Percentiles rank a stretch among this genome's conserved stretches.
Evolutionary conservation across 768 basidiomycete species (phyloP).

Genomic region (Tricholoma saponaceum): DNA sequence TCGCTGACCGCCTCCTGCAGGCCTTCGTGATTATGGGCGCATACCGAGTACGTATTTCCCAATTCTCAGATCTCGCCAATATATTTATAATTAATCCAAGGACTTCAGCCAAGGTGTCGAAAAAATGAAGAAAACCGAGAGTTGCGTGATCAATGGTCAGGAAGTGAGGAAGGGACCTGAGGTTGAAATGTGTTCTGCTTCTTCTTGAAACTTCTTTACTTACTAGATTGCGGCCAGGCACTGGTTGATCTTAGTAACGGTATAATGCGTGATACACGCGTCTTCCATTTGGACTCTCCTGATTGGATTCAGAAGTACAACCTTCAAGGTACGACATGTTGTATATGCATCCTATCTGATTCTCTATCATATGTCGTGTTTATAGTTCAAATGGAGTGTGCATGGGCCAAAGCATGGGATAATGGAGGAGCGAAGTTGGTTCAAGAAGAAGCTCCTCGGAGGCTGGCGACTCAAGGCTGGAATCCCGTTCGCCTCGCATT

Average conservation of each 20-base stretch:
- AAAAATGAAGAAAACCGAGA: slow-evolving; percentile 16
- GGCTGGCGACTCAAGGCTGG: slow-evolving; percentile 24
- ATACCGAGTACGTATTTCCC: slow-evolving; percentile 20
- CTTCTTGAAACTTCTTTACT: neutral
- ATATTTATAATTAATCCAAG: slow-evolving; percentile 10
- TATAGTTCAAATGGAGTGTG: slow-evolving; percentile 28
- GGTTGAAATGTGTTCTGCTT: neutral
- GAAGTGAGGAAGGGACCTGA: neutral
- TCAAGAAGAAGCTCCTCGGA: slow-evolving; percentile 28
- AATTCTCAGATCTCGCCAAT: neutral
- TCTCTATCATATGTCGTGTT: neutral
- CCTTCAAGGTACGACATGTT: slow-evolving; percentile 29
- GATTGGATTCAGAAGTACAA: slow-evolving; percentile 33
- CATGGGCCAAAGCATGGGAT: slow-evolving; percentile 27
- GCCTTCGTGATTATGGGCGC: slow-evolving; percentile 29
- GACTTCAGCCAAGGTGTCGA: slow-evolving; percentile 27
- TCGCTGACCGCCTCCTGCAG: slow-evolving; percentile 14
- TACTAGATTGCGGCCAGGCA: slow-evolving; percentile 18
- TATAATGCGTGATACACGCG: slow-evolving; percentile 33
- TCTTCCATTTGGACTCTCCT: slow-evolving; percentile 29
- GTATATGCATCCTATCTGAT: neutral
- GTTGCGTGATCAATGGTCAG: neutral
- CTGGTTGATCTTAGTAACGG: slow-evolving; percentile 30
- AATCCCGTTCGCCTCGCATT: slow-evolving; percentile 30
- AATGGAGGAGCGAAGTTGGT: slow-evolving; percentile 27